Evolutionary conservation across 306 rosid genomes (phyloP).

Genomic region (Rosa rugosa): DNA sequence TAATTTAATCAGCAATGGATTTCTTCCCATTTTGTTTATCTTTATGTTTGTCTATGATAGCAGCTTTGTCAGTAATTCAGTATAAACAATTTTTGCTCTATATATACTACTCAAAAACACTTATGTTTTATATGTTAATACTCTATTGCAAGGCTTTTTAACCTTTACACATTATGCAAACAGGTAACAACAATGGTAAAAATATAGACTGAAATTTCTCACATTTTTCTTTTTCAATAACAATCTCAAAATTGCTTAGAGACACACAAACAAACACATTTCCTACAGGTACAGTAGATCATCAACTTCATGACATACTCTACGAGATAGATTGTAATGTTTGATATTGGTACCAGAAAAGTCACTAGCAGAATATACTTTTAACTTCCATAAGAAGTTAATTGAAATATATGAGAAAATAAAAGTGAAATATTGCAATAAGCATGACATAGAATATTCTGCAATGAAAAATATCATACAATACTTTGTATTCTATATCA

Average conservation of each 20-base stretch:
- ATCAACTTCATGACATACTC: no score
- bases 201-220: neutral
- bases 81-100: neutral
- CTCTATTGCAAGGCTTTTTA: neutral
- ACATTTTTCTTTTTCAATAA: no score
- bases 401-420: neutral
- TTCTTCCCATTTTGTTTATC: neutral
- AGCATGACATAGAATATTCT: neutral
- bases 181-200: neutral
- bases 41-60: neutral
- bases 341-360: no score
- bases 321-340: no score
- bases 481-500: neutral
- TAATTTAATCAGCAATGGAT: neutral
- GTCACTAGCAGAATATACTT: no score
- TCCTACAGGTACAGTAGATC: no score
- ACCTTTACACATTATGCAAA: neutral
- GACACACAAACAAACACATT: no score
- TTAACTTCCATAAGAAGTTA: no score
- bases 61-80: conserved; percentile 4
- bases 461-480: neutral
- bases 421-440: neutral
- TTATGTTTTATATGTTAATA: neutral
- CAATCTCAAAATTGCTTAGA: no score
- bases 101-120: neutral